Evolutionary conservation across 306 rosid genomes (phyloP), one percentile per base, ranked within the genome.

Genomic region (Lathyrus oleraceus): DNA sequence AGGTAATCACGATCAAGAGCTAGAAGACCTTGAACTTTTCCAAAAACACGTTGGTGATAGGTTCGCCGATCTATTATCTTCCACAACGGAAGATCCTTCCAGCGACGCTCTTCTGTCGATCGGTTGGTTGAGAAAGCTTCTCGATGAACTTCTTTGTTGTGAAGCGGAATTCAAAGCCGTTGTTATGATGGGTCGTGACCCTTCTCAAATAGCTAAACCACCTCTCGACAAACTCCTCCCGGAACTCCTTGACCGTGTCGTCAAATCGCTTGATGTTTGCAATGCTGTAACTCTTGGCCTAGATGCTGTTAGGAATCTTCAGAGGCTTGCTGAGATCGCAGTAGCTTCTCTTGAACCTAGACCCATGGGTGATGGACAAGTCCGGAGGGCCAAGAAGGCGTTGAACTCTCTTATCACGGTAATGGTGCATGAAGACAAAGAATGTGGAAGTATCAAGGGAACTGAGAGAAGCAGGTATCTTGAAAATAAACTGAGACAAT

Each of bases 161-260:
- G 99, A 95, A 66, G 91, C 96, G 0, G 92, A 95, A 70, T 95
- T 91, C 87, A 95, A 95, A 54, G 97, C 96, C 10, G 82, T 95
- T 0, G 59, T 95, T 27, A 19, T 95, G 8, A 82, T 85, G 86
- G 95, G 87, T 3, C 95, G 88, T 5, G 97, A 94, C 68, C 91
- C 88, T 11, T 49, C 78, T 13, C 96, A 84, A 28, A 79, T 91
- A 35, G 47, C 87, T 1, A 89, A 87, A 58, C 87, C 99, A 3
- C 97, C 99, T 0, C 88, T 95, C 3, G 99, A 95, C 47, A 89
- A 78, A 8, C 85, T 91, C 53, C 54, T 95, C 17, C 97, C 95
- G 0, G 99, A 95, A 19, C 65, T 87, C 16, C 89, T 87, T 4
- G 97, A 95, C 8, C 95, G 99, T 12, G 71, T 74, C 8, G 88